Evolutionary conservation across 129 eudicot genomes (phyloP), one percentile per base, ranked within the genome.

Genomic region (Helichrysum umbraculigerum): DNA sequence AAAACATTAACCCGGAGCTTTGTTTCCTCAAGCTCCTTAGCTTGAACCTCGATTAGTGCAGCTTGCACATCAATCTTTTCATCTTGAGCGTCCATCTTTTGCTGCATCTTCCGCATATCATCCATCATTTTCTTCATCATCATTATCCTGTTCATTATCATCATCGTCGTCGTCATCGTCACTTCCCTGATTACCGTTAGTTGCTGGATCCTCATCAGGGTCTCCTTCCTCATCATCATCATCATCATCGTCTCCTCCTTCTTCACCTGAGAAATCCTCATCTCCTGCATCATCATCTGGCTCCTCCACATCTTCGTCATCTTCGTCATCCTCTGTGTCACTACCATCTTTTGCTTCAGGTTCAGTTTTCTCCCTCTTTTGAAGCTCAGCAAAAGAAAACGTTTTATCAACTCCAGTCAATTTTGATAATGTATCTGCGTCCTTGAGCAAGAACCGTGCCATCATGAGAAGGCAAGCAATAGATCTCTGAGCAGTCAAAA

Each of bases 241-340:
- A n/a, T 82, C 92, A 14, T 79, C 83, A 5, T 79, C 83, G 22
- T 76, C 98, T 12, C 79, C 96, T 6, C 85, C 98, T 81, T 88
- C 96, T 81, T 88, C 96, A 54, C 88, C 96, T 0, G 96, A 86
- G 71, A 90, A 90, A 81, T 93, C 98, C 68, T 93, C 98, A 52
- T 90, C 97, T 56, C 86, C 94, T 0, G 78, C 92, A 76, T 88
- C 97, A 65, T 87, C 93, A 19, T 81, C 83, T 12, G 69, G 62
- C 66, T 79, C 83, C 69, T 85, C 86, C 39, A 70, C 96, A 75
- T 52, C 96, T 2, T 86, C 92, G 4, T 93, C 98, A 7, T 92
- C 97, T 22, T 93, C 79, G 17, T 79, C 96, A 25, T 89, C 96
- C 74, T 93, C 97, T 59, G 97, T 81, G 77, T 90, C 98, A 70